These are phyloP conservation scores for Penicillium subrubescens DNA, from an alignment of 495 filamentous ascomycete species.

Conservation along the genomic window DNA sequence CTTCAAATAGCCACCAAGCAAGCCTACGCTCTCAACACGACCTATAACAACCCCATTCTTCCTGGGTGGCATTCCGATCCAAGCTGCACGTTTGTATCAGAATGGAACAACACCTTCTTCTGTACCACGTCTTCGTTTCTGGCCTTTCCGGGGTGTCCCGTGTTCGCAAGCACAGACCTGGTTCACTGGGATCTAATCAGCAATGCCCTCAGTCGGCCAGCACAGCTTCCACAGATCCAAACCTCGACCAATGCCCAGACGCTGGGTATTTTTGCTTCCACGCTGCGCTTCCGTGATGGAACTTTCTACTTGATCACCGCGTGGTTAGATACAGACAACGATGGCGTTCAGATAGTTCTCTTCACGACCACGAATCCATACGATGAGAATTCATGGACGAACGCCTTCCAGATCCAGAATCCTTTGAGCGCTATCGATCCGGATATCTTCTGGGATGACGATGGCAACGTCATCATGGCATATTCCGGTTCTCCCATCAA, in stretches of 20 bases:
- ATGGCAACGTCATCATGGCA: constrained; percentile 21
- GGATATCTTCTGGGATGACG: constrained; percentile 32
- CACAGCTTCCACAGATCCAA: constrained; percentile 19
- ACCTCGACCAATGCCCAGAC: constrained; percentile 20
- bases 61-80: constrained; percentile 34
- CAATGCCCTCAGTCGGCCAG: constrained; percentile 16
- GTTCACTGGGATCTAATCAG: constrained; percentile 28
- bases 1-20: neutral
- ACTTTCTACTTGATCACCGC: constrained; percentile 22
- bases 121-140: constrained; percentile 28
- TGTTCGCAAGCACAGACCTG: constrained; percentile 30
- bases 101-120: constrained; percentile 22
- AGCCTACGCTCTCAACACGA: neutral
- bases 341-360: constrained; percentile 9
- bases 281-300: constrained; percentile 26
- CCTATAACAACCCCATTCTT: constrained; percentile 22
- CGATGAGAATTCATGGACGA: constrained; percentile 23
- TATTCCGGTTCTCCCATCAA: constrained; percentile 10
- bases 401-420: constrained; percentile 19
- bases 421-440: constrained; percentile 22
- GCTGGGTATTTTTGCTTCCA: constrained; percentile 27
- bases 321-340: neutral
- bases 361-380: constrained; percentile 23
- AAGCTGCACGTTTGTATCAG: constrained; percentile 25
- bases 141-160: constrained; percentile 26